Conservation (phyloP, 345 rosid genomes). For the Jatropha curcas region DNA sequence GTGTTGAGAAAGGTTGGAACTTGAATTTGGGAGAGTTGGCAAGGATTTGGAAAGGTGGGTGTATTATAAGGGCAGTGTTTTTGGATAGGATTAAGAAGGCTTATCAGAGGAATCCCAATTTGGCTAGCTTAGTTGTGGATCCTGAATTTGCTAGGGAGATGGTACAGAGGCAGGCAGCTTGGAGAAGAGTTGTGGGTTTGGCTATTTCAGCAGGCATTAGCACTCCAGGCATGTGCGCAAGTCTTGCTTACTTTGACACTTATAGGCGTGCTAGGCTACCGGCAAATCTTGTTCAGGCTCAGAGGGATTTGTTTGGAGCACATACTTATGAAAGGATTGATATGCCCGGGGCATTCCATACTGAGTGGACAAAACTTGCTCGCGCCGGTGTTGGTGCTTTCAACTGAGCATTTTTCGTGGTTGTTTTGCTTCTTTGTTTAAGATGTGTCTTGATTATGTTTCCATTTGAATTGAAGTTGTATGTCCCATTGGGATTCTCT, state of each 20-base stretch:
- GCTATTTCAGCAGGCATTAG: constrained; percentile 93
- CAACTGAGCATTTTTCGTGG: constrained; percentile 41
- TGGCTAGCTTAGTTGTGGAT: constrained; percentile 88
- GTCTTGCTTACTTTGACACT: constrained; percentile 92
- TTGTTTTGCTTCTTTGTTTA: constrained; percentile 23
- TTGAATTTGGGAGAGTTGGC: constrained; percentile 89
- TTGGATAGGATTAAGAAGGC: constrained; percentile 98
- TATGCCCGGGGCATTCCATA: constrained; percentile 75
- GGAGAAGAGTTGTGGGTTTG: constrained; percentile 96
- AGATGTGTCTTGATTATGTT: constrained; percentile 23
- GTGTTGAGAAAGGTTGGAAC: constrained; percentile 73
- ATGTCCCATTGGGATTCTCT: constrained; percentile 18
- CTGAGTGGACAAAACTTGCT: constrained; percentile 91
- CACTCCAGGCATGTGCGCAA: constrained; percentile 96
- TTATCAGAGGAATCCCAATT: constrained; percentile 82
- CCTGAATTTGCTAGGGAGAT: constrained; percentile 95
- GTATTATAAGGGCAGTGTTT: constrained; percentile 91
- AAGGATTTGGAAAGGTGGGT: constrained; percentile 98
- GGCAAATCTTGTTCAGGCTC: constrained; percentile 93
- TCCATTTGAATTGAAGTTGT: constrained; percentile 23
- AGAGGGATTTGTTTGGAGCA: constrained; percentile 96
- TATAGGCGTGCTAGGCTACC: constrained; percentile 90
- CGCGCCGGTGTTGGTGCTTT: constrained; percentile 52
- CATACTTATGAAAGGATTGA: constrained; percentile 95
- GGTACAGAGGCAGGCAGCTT: constrained; percentile 97